Conservation (phyloP, 139 green algal species). For the Chlorella sp. region DNA sequence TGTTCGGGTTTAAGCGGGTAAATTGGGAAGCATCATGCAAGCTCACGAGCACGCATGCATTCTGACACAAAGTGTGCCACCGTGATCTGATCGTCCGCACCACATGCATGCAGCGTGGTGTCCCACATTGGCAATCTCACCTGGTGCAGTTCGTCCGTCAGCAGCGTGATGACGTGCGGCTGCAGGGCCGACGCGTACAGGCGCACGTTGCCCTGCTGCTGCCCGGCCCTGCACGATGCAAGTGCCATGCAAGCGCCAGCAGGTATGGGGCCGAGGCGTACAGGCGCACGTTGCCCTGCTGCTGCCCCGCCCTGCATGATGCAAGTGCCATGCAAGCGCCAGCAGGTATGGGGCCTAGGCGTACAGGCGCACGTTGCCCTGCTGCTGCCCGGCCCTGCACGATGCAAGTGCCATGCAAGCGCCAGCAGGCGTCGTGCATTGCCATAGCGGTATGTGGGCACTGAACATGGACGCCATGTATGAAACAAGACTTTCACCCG, state of each 20-base stretch:
- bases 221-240: background rate
- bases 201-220: background rate
- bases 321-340: too few species aligned
- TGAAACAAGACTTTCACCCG: too few species aligned
- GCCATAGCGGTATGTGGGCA: too few species aligned
- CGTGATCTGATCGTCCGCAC: too few species aligned
- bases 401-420: too few species aligned
- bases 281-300: background rate
- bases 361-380: background rate
- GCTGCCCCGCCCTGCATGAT: background rate
- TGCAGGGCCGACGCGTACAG: background rate
- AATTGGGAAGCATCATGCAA: too few species aligned
- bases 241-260: too few species aligned
- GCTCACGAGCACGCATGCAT: too few species aligned
- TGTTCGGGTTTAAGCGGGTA: too few species aligned
- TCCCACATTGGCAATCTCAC: background rate
- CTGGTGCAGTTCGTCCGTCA: background rate
- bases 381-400: background rate
- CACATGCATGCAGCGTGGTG: too few species aligned
- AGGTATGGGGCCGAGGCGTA: background rate
- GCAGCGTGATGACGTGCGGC: background rate
- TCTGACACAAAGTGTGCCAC: background rate
- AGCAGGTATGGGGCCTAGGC: background rate
- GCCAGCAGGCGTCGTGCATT: background rate
- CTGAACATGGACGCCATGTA: too few species aligned